These are phyloP conservation scores for Helenozyma baotianmanensis DNA, from an alignment of 805 yeast species.

Conservation along the genomic window DNA sequence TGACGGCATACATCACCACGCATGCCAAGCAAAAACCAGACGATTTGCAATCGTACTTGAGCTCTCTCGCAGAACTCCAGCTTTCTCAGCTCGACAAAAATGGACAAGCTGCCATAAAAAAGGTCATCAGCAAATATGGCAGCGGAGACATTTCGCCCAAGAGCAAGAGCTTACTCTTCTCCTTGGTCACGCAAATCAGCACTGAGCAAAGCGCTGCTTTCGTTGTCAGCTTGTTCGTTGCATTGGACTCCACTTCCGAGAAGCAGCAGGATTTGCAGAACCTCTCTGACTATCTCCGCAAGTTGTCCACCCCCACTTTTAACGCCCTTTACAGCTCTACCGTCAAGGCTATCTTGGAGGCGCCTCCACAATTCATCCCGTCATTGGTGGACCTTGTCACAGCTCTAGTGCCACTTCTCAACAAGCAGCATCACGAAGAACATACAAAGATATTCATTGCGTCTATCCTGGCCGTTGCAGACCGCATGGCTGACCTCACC, in stretches of 20 bases:
- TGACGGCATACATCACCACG: too few relatives aligned
- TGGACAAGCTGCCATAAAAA: neutral
- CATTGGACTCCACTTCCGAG: slow-evolving; percentile 3
- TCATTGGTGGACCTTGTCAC: slow-evolving; percentile 19
- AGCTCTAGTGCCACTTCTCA: slow-evolving; percentile 12
- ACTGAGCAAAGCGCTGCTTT: slow-evolving; percentile 2
- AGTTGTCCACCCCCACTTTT: slow-evolving; percentile 6
- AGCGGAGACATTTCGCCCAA: neutral
- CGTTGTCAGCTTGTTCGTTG: slow-evolving; percentile 12
- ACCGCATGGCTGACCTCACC: slow-evolving; percentile 5
- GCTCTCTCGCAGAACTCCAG: too few relatives aligned
- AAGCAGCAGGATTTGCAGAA: neutral
- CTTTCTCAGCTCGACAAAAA: too few relatives aligned
- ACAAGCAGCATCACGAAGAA: slow-evolving; percentile 7
- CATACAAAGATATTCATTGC: slow-evolving; percentile 20
- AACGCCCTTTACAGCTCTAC: slow-evolving; percentile 11
- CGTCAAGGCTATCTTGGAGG: slow-evolving; percentile 15
- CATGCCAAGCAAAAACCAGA: too few relatives aligned
- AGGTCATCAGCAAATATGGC: slow-evolving; percentile 7
- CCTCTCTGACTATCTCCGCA: slow-evolving; percentile 3
- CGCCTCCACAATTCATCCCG: slow-evolving; percentile 7
- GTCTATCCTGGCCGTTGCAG: slow-evolving; percentile 22
- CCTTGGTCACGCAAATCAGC: slow-evolving; percentile 5
- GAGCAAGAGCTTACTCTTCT: slow-evolving; percentile 5
- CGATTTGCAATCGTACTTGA: too few relatives aligned